A percentile compares a stretch with the other conserved stretches of the same genome.
Conservation (phyloP, 257 asterid species). For the Lantana camara region DNA sequence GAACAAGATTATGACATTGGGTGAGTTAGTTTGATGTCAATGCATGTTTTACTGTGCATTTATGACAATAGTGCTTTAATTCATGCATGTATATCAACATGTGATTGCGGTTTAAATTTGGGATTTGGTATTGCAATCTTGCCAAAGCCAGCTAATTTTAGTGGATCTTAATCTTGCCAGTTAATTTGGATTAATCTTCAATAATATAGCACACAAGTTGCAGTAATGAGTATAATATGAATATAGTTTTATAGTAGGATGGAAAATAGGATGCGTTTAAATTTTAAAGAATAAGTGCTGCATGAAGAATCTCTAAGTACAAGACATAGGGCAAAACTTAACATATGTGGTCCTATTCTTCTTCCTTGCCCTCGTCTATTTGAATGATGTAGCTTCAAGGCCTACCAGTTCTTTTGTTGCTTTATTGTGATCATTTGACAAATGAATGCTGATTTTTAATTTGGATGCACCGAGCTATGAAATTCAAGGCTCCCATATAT, state of each 20-base stretch:
- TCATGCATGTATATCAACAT: neutral
- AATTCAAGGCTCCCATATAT: neutral
- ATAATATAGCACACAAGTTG: too few species aligned
- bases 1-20: conserved; percentile 88
- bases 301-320: too few species aligned
- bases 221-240: too few species aligned
- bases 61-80: neutral
- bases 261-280: too few species aligned
- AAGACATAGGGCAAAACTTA: too few species aligned
- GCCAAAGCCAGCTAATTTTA: too few species aligned
- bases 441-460: neutral
- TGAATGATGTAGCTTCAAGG: neutral
- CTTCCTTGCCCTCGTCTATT: neutral
- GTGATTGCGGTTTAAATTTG: neutral
- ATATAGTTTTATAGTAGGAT: too few species aligned
- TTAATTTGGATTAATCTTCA: neutral
- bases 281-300: too few species aligned
- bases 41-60: neutral
- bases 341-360: too few species aligned
- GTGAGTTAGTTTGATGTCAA: conserved; percentile 27
- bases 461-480: too few species aligned
- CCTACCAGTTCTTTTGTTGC: too few species aligned
- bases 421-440: neutral
- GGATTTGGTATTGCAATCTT: too few species aligned
- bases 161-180: neutral